Evolutionary conservation across 768 basidiomycete species (phyloP), one percentile per base, ranked within the genome.

Genomic region (Boletus bicolor): DNA sequence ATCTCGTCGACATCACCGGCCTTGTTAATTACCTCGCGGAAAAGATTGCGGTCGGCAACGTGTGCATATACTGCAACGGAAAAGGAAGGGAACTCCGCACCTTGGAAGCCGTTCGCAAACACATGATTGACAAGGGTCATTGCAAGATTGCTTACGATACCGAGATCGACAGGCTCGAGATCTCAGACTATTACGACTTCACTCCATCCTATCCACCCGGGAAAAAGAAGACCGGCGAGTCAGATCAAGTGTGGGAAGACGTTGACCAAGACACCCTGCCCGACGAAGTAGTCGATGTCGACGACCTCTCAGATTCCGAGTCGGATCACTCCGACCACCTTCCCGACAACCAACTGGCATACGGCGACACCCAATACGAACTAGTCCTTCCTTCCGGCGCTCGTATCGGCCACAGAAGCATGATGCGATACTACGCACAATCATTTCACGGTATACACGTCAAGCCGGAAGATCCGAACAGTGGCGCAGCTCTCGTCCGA

Each of bases 131-230:
- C 77, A 98, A 98, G 75, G 81, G 83, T 55, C 97, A 99, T 67
- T 98, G 95, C 80, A 98, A 97, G 74, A 84, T 99, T 60, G 89
- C 91, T 0, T 98, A 96, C 71, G 91, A 93, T 55, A 73, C 81
- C 1, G 86, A 91, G 63, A 67, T 75, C 38, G 93, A 98, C 66
- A 82, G 85, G 41, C 82, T 95, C 50, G 95, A 96, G 62, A 61
- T 96, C 6, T 91, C 93, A 0, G 95, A 98, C 62, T 98, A 79
- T 68, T 99, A 98, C 75, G 93, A 97, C 72, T 98, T 96, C 70
- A 80, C 86, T 0, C 70, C 78, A 1, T 92, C 89, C 11, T 96
- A 96, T 67, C 89, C 90, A 0, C 75, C 75, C 10, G 76, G 77
- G 55, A 11, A 36, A 26, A 37, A 39, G 7, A 37, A 39, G 7